These are phyloP conservation scores for Sphaceloma murrayae DNA, from an alignment of 2,329 filamentous ascomycete species.

Conservation along the genomic window DNA sequence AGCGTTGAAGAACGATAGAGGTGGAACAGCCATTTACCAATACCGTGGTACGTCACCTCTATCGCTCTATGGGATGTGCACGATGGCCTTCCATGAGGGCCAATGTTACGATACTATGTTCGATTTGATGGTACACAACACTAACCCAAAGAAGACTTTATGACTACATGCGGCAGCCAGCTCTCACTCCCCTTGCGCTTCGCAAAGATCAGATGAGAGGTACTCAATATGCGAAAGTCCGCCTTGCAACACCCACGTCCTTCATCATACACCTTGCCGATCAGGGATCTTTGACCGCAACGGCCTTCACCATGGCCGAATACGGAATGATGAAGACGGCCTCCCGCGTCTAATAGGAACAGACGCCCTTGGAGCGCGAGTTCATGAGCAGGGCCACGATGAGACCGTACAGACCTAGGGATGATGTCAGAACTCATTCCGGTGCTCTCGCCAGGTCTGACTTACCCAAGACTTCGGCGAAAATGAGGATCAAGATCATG, in stretches of 20 bases:
- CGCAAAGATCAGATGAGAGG: neutral
- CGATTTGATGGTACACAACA: slow-evolving; percentile 8
- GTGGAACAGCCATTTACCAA: too few relatives aligned
- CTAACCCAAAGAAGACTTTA: slow-evolving; percentile 12
- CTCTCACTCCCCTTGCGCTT: neutral
- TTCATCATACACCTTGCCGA: neutral
- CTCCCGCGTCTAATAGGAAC: slow-evolving; percentile 44
- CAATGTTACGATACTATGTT: neutral
- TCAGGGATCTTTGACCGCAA: slow-evolving; percentile 2
- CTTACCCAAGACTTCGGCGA: slow-evolving; percentile 94
- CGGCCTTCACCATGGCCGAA: slow-evolving; percentile 13
- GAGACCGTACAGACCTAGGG: slow-evolving; percentile 96
- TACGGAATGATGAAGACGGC: slow-evolving; percentile 16
- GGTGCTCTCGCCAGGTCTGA: slow-evolving; percentile 21
- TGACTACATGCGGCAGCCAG: slow-evolving; percentile 12
- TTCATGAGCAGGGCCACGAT: slow-evolving; percentile 99
- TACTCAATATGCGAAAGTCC: slow-evolving; percentile 1
- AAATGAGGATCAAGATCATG: slow-evolving; percentile 99
- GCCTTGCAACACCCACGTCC: too few relatives aligned
- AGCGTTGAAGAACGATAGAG: too few relatives aligned
- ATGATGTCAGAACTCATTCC: slow-evolving; percentile 6
- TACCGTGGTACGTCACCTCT: neutral
- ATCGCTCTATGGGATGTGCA: too few relatives aligned
- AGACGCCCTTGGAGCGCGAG: slow-evolving; percentile 65
- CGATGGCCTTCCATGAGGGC: neutral